phyloP scores from a whole-genome alignment of 345 rosid species.

The Corchorus olitorius region DNA sequence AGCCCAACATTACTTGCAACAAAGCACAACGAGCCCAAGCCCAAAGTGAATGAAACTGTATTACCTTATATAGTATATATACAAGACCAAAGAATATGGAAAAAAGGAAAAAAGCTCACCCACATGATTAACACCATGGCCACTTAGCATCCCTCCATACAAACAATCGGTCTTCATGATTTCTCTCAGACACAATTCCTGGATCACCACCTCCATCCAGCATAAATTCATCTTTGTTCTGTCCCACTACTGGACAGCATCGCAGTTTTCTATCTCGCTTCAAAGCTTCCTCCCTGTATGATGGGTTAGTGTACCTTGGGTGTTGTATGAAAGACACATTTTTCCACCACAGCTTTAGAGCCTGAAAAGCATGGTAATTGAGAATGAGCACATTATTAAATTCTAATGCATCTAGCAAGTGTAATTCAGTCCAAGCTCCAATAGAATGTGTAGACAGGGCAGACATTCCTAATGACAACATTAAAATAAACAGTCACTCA shows the following conservation, averaged over 20 bases:
- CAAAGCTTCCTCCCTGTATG: slow-evolving; percentile 61
- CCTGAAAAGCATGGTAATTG: slow-evolving; percentile 41
- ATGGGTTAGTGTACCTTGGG: slow-evolving; percentile 63
- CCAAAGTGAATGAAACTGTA: not conserved
- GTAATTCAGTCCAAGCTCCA: not conserved
- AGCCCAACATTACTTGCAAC: not conserved
- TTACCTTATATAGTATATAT: not conserved
- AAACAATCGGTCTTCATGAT: slow-evolving; percentile 44
- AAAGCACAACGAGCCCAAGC: not conserved
- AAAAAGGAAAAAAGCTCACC: not conserved
- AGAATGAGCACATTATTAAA: not conserved
- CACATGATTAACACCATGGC: slow-evolving; percentile 70
- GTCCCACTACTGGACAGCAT: slow-evolving; percentile 38
- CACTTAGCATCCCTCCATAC: slow-evolving; percentile 90
- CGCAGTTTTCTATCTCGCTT: slow-evolving; percentile 53
- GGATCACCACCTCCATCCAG: slow-evolving; percentile 27
- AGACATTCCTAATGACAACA: not conserved
- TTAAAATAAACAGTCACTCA: not conserved
- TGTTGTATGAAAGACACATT: slow-evolving; percentile 76
- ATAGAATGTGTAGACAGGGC: not conserved
- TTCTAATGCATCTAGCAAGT: slow-evolving; percentile 3
- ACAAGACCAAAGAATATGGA: not conserved
- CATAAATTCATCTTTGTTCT: slow-evolving; percentile 20
- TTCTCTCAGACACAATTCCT: slow-evolving; percentile 14
- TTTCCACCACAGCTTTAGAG: slow-evolving; percentile 89